phyloP scores from a whole-genome alignment of 257 asterid species.

The Ilex asprella region DNA sequence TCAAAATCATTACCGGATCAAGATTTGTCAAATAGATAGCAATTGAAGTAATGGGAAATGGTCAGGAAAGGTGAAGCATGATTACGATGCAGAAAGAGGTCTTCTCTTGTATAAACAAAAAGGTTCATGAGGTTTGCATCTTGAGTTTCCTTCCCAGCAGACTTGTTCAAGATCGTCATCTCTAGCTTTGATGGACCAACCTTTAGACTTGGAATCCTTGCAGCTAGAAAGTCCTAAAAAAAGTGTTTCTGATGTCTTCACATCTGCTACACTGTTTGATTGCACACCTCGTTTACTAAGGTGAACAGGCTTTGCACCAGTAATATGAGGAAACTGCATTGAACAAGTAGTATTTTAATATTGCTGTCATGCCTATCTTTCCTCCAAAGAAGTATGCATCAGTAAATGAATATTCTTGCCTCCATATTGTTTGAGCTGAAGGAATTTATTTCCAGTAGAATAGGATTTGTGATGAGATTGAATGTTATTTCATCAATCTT shows the following conservation, averaged over 20 bases:
- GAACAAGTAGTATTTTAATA: constrained; percentile 15
- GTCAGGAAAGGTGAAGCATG: constrained; percentile 16
- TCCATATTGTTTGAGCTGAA: constrained; percentile 79
- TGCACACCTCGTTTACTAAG: constrained; percentile 3
- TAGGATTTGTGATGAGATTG: constrained; percentile 69
- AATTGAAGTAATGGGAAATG: constrained; percentile 3
- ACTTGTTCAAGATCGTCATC: constrained; percentile 50
- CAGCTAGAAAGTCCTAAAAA: constrained; percentile 59
- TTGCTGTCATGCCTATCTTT: neutral
- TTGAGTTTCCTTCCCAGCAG: constrained; percentile 61
- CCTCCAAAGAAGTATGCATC: constrained; percentile 7
- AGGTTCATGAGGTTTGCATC: constrained; percentile 20
- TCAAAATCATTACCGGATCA: constrained; percentile 5
- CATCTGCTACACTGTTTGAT: constrained; percentile 11
- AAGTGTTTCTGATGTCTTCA: constrained; percentile 13
- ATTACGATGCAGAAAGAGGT: constrained; percentile 44
- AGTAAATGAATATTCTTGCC: constrained; percentile 37
- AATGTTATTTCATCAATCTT: constrained; percentile 46
- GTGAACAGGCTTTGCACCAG: constrained; percentile 20
- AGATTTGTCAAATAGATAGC: neutral
- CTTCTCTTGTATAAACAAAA: constrained; percentile 69
- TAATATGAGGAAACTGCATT: constrained; percentile 55
- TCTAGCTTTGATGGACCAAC: constrained; percentile 54
- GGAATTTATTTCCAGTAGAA: constrained; percentile 70
- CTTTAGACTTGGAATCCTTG: constrained; percentile 42